Evolutionary conservation across 2,329 filamentous ascomycete genomes (phyloP).

Genomic region (Epichloe sp.): DNA sequence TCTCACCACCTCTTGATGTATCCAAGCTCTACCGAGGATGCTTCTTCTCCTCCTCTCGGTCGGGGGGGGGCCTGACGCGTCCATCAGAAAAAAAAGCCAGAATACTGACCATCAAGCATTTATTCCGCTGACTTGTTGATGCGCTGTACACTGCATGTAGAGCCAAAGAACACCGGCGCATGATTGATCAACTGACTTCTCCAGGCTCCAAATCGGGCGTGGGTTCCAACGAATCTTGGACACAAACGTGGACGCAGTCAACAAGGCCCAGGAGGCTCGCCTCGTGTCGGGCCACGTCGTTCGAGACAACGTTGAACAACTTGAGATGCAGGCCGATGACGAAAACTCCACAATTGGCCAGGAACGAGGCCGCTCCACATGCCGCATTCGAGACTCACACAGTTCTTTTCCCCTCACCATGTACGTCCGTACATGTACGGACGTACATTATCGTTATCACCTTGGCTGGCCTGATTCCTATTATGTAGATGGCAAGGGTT

Average conservation of each 20-base stretch:
- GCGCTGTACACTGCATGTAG: too few relatives aligned
- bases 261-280: neutral
- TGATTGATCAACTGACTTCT: neutral
- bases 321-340: neutral
- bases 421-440: too few relatives aligned
- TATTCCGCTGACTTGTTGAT: too few relatives aligned
- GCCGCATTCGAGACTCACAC: neutral
- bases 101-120: too few relatives aligned
- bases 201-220: neutral
- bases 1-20: too few relatives aligned
- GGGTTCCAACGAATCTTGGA: neutral
- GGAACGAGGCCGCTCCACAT: neutral
- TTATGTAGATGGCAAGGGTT: too few relatives aligned
- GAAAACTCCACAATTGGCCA: neutral
- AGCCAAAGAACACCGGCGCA: too few relatives aligned
- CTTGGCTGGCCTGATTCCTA: too few relatives aligned
- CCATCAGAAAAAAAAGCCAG: too few relatives aligned
- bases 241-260: neutral
- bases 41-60: too few relatives aligned
- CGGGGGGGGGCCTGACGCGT: too few relatives aligned
- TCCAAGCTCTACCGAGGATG: too few relatives aligned
- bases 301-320: neutral
- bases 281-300: conserved; percentile 1
- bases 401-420: neutral
- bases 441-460: neutral